Evolutionary conservation across 345 rosid species (phyloP).

Genomic region (Acer negundo): DNA sequence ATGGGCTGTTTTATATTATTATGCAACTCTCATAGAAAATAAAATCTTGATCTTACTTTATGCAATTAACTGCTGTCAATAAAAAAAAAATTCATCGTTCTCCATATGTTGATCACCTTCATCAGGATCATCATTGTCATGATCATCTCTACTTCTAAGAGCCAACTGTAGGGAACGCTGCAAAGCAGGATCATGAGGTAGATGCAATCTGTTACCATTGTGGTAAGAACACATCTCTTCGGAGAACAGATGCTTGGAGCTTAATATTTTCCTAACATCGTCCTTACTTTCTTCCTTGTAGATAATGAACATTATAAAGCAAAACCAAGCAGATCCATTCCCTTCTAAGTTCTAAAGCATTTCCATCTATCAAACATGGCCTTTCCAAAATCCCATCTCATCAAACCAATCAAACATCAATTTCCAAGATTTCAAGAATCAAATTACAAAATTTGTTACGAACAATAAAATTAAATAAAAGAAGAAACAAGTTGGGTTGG

Average conservation of each 20-base stretch:
- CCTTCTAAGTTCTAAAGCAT: conserved; percentile 2
- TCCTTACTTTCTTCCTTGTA: conserved; percentile 32
- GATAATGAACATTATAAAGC: not conserved
- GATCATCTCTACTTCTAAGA: conserved; percentile 74
- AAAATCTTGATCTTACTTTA: too few relatives aligned
- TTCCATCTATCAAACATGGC: not conserved
- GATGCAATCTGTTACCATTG: conserved; percentile 77
- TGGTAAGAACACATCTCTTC: conserved; percentile 98
- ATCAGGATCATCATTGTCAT: conserved; percentile 64
- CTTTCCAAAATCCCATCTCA: not conserved
- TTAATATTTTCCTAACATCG: conserved; percentile 78
- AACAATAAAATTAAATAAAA: too few relatives aligned
- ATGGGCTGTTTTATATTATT: too few relatives aligned
- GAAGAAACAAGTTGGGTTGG: too few relatives aligned
- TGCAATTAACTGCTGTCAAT: too few relatives aligned
- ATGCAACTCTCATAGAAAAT: too few relatives aligned
- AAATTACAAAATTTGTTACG: conserved; percentile 17
- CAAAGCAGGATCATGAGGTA: conserved; percentile 85
- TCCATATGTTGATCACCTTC: too few relatives aligned
- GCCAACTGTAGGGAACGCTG: conserved; percentile 76
- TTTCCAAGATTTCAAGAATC: conserved; percentile 8
- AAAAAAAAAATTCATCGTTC: too few relatives aligned
- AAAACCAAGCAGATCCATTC: conserved; percentile 22
- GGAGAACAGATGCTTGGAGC: conserved; percentile 87
- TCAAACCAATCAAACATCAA: conserved; percentile 21